Percentiles rank a stretch among this genome's conserved stretches.
Conservation (phyloP, 768 basidiomycete genomes). For the Naganishia onofrii region DNA sequence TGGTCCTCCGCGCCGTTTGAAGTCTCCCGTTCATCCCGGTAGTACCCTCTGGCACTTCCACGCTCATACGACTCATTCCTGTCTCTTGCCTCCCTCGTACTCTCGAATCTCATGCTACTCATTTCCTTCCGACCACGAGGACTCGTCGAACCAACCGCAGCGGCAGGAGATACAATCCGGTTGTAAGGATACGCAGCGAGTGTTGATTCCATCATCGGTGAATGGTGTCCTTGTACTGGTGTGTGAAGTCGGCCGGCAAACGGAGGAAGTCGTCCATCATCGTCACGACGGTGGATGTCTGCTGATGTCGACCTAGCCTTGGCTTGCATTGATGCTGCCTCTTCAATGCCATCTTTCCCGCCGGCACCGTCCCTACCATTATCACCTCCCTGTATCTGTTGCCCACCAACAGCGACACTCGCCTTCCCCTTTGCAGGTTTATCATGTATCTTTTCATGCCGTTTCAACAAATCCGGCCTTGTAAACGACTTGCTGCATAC, state of each 20-base stretch:
- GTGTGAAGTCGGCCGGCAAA: background rate
- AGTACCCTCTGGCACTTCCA: background rate
- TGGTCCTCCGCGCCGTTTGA: background rate
- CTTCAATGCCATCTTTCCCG: background rate
- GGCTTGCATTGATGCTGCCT: background rate
- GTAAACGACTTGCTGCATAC: conserved; percentile 20
- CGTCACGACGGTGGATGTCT: background rate
- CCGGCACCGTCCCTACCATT: background rate
- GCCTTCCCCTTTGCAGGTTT: background rate
- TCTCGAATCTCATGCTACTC: background rate
- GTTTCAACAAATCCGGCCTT: conserved; percentile 12
- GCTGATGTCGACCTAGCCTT: background rate
- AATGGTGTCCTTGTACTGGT: background rate
- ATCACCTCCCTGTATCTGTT: background rate
- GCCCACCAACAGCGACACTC: background rate
- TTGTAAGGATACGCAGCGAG: conserved; percentile 20
- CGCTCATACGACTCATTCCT: conserved; percentile 4
- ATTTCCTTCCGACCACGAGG: background rate
- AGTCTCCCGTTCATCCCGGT: background rate
- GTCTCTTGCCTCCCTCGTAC: background rate
- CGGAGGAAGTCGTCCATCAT: background rate
- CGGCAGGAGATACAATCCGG: background rate
- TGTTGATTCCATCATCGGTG: background rate
- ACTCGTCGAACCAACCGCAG: too few relatives aligned
- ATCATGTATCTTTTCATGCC: conserved; percentile 25